Evolutionary conservation across 371 early-diverging fungal species (phyloP).

Genomic region (Cokeromyces recurvatus): DNA sequence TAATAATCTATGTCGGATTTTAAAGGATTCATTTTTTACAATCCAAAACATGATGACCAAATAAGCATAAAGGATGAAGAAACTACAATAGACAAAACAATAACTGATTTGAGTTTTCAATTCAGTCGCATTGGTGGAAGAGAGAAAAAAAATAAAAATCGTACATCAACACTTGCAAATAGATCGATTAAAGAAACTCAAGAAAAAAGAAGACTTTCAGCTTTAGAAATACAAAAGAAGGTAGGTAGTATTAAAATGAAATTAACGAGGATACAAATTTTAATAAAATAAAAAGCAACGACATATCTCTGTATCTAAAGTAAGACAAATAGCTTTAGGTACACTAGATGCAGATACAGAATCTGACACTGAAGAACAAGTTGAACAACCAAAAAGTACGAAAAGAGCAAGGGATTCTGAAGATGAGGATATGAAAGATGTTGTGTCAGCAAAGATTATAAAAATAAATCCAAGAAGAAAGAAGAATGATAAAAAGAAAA

Average conservation of each 20-base stretch:
- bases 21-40: slow-evolving; percentile 13
- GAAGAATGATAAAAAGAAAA: slow-evolving; percentile 13
- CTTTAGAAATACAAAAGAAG: slow-evolving; percentile 24
- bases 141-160: too few relatives aligned
- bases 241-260: slow-evolving; percentile 1
- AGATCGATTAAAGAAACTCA: too few relatives aligned
- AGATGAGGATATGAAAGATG: slow-evolving; percentile 20
- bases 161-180: too few relatives aligned
- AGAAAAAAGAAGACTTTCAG: slow-evolving; percentile 20
- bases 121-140: too few relatives aligned
- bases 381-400: slow-evolving; percentile 8
- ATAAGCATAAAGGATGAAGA: too few relatives aligned
- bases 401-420: slow-evolving; percentile 17
- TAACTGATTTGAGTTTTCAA: too few relatives aligned
- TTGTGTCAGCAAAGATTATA: not conserved
- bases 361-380: not conserved
- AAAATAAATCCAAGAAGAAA: slow-evolving; percentile 5
- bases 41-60: too few relatives aligned
- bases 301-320: slow-evolving; percentile 11
- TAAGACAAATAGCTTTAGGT: slow-evolving; percentile 16
- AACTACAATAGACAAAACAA: too few relatives aligned
- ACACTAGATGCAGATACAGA: slow-evolving; percentile 3
- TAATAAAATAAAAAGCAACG: slow-evolving; percentile 17
- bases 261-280: not conserved
- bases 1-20: slow-evolving; percentile 11